Conservation (phyloP, 139 green algal species). For the Diplosphaera chodatii region DNA sequence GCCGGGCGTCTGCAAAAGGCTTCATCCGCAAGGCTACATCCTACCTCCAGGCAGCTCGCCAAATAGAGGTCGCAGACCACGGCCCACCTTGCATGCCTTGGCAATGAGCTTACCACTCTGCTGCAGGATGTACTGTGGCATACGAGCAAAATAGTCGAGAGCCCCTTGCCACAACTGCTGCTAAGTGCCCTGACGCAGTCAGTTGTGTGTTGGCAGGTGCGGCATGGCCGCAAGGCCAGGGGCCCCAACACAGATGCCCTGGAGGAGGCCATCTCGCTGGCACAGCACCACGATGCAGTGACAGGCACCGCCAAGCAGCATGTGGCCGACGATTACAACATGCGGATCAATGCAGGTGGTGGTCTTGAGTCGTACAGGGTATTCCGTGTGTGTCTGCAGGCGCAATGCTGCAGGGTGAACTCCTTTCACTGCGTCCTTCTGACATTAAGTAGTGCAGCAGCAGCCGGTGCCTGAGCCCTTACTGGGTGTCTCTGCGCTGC, state of each 20-base stretch:
- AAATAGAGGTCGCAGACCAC: slow-evolving; percentile 75
- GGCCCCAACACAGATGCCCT: slow-evolving; percentile 30
- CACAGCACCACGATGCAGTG: slow-evolving; percentile 84
- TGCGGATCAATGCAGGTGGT: slow-evolving; percentile 34
- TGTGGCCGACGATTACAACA: slow-evolving; percentile 77
- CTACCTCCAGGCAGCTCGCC: slow-evolving; percentile 61
- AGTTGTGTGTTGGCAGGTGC: background rate
- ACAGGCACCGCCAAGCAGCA: slow-evolving; percentile 82
- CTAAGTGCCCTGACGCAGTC: no score
- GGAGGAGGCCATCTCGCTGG: slow-evolving; percentile 56
- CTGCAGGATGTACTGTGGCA: no score
- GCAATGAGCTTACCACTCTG: no score
- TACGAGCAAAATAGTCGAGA: no score
- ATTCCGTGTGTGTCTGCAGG: background rate
- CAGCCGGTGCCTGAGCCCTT: background rate
- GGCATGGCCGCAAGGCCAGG: background rate
- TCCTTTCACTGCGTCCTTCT: no score
- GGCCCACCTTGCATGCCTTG: no score
- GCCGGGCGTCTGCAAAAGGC: slow-evolving; percentile 63
- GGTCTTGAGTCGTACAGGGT: no score
- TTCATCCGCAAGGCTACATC: slow-evolving; percentile 49
- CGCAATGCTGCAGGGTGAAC: background rate
- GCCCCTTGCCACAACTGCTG: no score
- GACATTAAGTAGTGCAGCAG: no score
- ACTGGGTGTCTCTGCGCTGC: background rate